phyloP scores from a whole-genome alignment of 2,329 filamentous ascomycete genomes.

The Drechslera avenae region DNA sequence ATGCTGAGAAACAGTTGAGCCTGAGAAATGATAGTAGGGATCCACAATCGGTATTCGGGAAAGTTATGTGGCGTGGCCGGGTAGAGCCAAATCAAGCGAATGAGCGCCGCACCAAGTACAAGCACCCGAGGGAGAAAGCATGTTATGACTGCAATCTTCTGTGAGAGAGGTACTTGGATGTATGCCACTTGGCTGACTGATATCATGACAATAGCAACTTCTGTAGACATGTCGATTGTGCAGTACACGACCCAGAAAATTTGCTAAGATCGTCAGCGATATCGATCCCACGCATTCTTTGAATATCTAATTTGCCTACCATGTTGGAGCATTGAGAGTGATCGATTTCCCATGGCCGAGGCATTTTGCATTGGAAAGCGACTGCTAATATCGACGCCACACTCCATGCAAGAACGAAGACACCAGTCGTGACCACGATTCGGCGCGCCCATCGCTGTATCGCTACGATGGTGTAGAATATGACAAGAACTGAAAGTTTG shows the following conservation, averaged over 20 bases:
- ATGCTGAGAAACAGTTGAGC: constrained; percentile 38
- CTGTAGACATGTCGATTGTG: constrained; percentile 40
- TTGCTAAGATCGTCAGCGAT: constrained; percentile 29
- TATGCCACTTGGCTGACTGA: constrained; percentile 40
- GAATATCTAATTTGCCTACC: constrained; percentile 20
- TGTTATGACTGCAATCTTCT: constrained; percentile 36
- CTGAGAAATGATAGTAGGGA: constrained; percentile 35
- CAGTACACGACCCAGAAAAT: constrained; percentile 44
- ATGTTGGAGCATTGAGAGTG: constrained; percentile 36
- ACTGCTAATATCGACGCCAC: constrained; percentile 29
- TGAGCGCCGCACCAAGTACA: constrained; percentile 32
- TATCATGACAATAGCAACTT: constrained; percentile 39
- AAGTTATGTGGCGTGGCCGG: constrained; percentile 35
- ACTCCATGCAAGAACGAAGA: constrained; percentile 37
- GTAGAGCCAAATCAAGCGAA: constrained; percentile 39
- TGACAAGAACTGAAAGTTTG: constrained; percentile 37
- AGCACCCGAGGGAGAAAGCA: constrained; percentile 42
- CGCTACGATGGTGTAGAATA: constrained; percentile 34
- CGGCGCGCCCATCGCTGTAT: constrained; percentile 27
- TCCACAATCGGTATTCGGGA: constrained; percentile 36
- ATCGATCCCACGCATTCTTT: neutral
- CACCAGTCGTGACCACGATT: constrained; percentile 23
- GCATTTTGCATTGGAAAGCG: constrained; percentile 41
- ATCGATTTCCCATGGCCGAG: constrained; percentile 37
- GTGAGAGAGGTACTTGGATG: constrained; percentile 27